phyloP scores from a whole-genome alignment of 225 moss, liverwort and hornwort genomes.

The Pleurozium schreberi region DNA sequence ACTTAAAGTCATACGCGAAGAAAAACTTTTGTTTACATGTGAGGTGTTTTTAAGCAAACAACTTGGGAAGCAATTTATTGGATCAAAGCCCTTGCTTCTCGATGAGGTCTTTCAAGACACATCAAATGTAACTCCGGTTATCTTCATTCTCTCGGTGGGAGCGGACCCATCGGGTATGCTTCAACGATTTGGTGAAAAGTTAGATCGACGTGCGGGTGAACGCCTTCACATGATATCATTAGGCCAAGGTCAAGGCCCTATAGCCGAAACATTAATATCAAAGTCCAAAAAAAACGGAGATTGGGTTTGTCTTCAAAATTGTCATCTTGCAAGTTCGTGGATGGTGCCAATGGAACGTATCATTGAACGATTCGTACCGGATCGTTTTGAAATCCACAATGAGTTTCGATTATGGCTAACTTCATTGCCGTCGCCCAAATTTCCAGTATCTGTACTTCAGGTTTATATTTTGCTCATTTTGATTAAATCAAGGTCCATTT shows the following conservation, averaged over 20 bases:
- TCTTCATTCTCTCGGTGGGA: slow-evolving; percentile 75
- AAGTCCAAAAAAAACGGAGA: slow-evolving; percentile 73
- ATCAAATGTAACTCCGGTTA: slow-evolving; percentile 60
- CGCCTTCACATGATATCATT: slow-evolving; percentile 87
- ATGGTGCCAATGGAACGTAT: slow-evolving; percentile 88
- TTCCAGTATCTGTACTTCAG: slow-evolving; percentile 82
- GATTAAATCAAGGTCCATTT: background rate
- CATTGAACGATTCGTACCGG: slow-evolving; percentile 52
- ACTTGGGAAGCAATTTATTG: slow-evolving; percentile 67
- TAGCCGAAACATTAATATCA: slow-evolving; percentile 68
- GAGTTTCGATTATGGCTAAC: slow-evolving; percentile 90
- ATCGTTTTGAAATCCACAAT: slow-evolving; percentile 50
- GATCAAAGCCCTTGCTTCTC: slow-evolving; percentile 55
- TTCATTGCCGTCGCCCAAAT: slow-evolving; percentile 67
- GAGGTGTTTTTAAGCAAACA: slow-evolving; percentile 48
- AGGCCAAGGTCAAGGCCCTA: slow-evolving; percentile 91
- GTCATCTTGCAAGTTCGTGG: slow-evolving; percentile 89
- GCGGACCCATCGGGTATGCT: slow-evolving; percentile 78
- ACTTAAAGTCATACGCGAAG: slow-evolving; percentile 58
- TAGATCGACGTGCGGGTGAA: slow-evolving; percentile 47
- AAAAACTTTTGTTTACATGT: slow-evolving; percentile 60
- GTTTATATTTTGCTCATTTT: background rate
- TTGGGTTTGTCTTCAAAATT: slow-evolving; percentile 94
- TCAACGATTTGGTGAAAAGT: slow-evolving; percentile 83
- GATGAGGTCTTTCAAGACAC: slow-evolving; percentile 74